phyloP scores from a whole-genome alignment of 2,329 filamentous ascomycete genomes.

The Trichocomaceae sp. region DNA sequence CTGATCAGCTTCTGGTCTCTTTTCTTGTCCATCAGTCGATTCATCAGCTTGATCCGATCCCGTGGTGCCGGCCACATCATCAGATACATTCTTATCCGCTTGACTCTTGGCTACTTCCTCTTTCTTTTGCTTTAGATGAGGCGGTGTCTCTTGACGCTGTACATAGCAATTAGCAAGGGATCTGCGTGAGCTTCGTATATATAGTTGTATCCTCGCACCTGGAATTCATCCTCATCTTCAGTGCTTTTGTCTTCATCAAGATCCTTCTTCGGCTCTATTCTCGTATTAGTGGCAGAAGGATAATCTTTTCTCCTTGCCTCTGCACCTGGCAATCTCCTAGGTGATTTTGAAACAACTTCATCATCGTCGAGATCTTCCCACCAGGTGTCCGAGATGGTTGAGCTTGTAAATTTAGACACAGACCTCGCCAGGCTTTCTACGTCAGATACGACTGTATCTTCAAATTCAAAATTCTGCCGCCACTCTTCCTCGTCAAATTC shows the following conservation, averaged over 20 bases:
- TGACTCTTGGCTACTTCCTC: background rate
- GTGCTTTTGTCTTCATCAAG: slow-evolving; percentile 17
- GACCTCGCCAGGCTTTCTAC: slow-evolving; percentile 14
- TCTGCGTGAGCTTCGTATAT: background rate
- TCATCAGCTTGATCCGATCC: slow-evolving; percentile 4
- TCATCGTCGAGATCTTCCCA: slow-evolving; percentile 24
- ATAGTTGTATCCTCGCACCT: slow-evolving; percentile 23
- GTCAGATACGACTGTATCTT: slow-evolving; percentile 8
- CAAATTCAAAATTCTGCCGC: slow-evolving; percentile 25
- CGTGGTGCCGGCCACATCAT: background rate
- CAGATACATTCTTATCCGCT: background rate
- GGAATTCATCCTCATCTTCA: slow-evolving; percentile 31
- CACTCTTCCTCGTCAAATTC: slow-evolving; percentile 48
- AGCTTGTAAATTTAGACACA: background rate
- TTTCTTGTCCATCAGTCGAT: background rate
- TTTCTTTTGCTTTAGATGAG: slow-evolving; percentile 20
- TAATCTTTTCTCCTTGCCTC: background rate
- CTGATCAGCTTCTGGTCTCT: background rate
- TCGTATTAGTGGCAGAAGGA: background rate
- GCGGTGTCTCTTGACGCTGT: slow-evolving; percentile 33
- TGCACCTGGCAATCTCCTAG: background rate
- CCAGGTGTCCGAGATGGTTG: slow-evolving; percentile 23
- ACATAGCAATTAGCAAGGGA: slow-evolving; percentile 8
- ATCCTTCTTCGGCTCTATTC: background rate
- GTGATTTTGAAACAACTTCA: background rate